Conservation (phyloP, 2,329 filamentous ascomycete genomes). For the Aphanoascus verrucosus region DNA sequence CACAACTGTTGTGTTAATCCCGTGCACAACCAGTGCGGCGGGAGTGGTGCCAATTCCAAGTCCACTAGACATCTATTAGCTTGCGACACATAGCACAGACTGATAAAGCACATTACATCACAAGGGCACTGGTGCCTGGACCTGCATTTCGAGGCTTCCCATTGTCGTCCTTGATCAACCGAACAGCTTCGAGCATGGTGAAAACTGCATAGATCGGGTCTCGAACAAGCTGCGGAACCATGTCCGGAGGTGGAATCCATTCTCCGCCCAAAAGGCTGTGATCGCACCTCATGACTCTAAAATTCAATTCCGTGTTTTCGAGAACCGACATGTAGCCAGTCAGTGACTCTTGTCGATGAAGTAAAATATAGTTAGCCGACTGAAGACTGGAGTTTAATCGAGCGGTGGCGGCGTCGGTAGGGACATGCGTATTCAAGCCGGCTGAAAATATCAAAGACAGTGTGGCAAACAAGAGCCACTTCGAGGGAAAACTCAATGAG, state of each 20-base stretch:
- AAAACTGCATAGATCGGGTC: conserved; percentile 97
- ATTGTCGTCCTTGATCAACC: conserved; percentile 55
- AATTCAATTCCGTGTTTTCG: conserved; percentile 60
- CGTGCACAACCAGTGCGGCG: conserved; percentile 72
- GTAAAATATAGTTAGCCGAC: conserved; percentile 57
- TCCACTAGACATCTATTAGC: conserved; percentile 45
- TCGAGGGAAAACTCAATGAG: conserved; percentile 56
- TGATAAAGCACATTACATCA: conserved; percentile 56
- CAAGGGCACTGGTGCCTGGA: conserved; percentile 63
- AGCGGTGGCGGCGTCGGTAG: conserved; percentile 48
- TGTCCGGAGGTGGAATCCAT: conserved; percentile 53
- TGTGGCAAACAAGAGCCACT: conserved; percentile 53
- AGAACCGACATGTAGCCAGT: conserved; percentile 90
- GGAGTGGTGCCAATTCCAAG: conserved; percentile 89
- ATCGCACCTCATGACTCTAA: conserved; percentile 79
- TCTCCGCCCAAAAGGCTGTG: conserved; percentile 89
- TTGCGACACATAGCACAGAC: neutral
- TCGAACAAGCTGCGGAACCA: conserved; percentile 47
- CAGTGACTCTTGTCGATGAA: conserved; percentile 73
- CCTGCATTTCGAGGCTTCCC: conserved; percentile 38
- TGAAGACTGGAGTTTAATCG: conserved; percentile 57
- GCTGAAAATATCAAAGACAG: conserved; percentile 57
- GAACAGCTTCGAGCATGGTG: conserved; percentile 82
- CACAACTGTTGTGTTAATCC: conserved; percentile 84
- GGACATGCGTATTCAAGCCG: conserved; percentile 63